Conservation (phyloP, 805 yeast species). For the Candida parachauliodes region DNA sequence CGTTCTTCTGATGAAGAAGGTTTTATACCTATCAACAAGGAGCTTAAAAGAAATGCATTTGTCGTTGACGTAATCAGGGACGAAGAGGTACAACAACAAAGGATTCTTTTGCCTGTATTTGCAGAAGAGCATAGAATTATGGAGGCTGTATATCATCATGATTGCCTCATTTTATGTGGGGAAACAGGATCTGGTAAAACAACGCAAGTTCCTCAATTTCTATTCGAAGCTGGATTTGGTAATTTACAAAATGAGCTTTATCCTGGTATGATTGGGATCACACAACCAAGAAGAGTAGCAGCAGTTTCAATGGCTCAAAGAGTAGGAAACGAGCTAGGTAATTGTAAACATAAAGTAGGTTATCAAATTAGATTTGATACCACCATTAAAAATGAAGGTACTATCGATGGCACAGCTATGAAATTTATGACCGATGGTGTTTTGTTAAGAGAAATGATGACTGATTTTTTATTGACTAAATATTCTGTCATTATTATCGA, state of each 20-base stretch:
- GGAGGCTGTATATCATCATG: slow-evolving; percentile 94
- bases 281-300: slow-evolving; percentile 94
- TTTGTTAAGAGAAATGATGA: slow-evolving; percentile 85
- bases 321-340: slow-evolving; percentile 73
- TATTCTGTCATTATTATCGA: slow-evolving; percentile 89
- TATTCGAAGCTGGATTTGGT: slow-evolving; percentile 92
- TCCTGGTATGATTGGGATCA: slow-evolving; percentile 94
- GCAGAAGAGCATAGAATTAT: slow-evolving; percentile 88
- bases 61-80: slow-evolving; percentile 67
- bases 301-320: slow-evolving; percentile 89
- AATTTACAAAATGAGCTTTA: slow-evolving; percentile 45
- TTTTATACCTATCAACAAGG: slow-evolving; percentile 54
- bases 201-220: slow-evolving; percentile 95
- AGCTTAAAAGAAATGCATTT: slow-evolving; percentile 54
- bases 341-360: slow-evolving; percentile 66
- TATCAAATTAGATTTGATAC: slow-evolving; percentile 83
- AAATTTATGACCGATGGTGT: slow-evolving; percentile 97
- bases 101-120: slow-evolving; percentile 81
- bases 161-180: slow-evolving; percentile 88
- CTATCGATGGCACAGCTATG: slow-evolving; percentile 53
- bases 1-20: slow-evolving; percentile 65
- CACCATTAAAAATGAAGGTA: slow-evolving; percentile 49
- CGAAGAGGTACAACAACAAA: slow-evolving; percentile 58
- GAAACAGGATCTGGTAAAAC: slow-evolving; percentile 99
- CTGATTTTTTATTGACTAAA: slow-evolving; percentile 73